phyloP scores from a whole-genome alignment of 139 green algal species.

The Coelastrella sp. region DNA sequence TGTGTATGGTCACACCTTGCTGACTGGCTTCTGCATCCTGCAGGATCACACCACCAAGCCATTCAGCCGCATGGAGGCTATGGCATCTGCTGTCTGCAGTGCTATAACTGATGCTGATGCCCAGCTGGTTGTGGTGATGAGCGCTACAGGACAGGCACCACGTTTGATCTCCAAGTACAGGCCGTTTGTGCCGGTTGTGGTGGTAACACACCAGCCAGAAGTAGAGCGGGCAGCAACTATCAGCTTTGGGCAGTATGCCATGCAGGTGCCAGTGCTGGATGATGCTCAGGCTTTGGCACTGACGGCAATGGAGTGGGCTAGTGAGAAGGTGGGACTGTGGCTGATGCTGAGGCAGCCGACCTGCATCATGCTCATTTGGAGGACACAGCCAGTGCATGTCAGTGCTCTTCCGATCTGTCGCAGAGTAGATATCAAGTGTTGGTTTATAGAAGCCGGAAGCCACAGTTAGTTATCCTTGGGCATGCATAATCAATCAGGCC shows the following conservation, averaged over 20 bases:
- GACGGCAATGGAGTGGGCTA: conserved; percentile 3
- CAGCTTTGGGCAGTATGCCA: conserved; percentile 55
- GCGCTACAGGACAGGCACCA: conserved; percentile 54
- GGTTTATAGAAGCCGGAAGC: no score
- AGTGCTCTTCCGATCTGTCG: no score
- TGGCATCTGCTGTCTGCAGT: conserved; percentile 59
- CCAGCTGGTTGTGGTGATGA: conserved; percentile 63
- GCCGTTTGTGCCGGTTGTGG: conserved; percentile 61
- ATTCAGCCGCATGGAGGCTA: conserved; percentile 57
- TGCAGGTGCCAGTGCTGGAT: conserved; percentile 47
- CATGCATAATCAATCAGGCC: no score
- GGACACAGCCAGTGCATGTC: no score
- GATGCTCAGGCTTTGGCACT: neutral
- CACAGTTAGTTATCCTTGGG: no score
- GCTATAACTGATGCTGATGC: conserved; percentile 63
- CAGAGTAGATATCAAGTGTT: no score
- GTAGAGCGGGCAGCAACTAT: conserved; percentile 43
- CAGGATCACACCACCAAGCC: conserved; percentile 69
- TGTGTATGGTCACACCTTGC: neutral
- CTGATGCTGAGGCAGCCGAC: no score
- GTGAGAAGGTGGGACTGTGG: conserved; percentile 25
- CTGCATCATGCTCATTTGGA: no score
- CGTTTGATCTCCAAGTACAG: conserved; percentile 74
- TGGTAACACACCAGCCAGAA: conserved; percentile 42
- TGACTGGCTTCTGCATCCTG: no score